Evolutionary conservation across 2,329 filamentous ascomycete genomes (phyloP), one percentile per base, ranked within the genome.

Genomic region (Diaporthe ilicicola): DNA sequence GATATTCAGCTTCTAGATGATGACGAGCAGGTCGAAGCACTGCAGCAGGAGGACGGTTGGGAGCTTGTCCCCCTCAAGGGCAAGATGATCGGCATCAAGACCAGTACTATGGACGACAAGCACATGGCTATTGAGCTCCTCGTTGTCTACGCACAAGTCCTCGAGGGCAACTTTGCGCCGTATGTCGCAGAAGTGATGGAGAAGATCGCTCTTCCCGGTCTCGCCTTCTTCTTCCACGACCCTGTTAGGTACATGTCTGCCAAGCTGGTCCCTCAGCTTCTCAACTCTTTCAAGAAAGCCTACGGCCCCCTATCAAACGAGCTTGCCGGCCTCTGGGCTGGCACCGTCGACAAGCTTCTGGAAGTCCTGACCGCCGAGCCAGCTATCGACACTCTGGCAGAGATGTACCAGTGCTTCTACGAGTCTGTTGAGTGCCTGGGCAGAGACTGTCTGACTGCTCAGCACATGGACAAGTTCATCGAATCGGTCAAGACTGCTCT

Each of bases 361-460:
- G 96, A 98, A 81, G 95, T 98, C 1, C 88, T 99, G 48, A 94
- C 92, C 73, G 95, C 95, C 0, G 96, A 99, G 83, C 95, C 96
- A 24, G 94, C 95, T 1, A 95, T 99, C 71, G 96, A 99, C 77
- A 97, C 96, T 0, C 88, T 99, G 56, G 95, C 96, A 1, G 96
- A 98, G 83, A 98, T 99, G 94, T 99, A 98, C 83, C 95, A 98
- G 82, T 99, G 96, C 85, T 99, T 99, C 86, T 99, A 99, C 81
- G 96, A 99, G 81, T 97, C 94, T 32, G 91, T 99, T 9, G 95
- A 98, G 83, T 95, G 98, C 27, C 90, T 97, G 74, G 95, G 95
- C 72, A 94, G 93, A 82, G 91, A 93, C 76, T 95, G 92, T 79
- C 87, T 99, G 56, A 93, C 88, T 7, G 85, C 87, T 48, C 87